phyloP scores from a whole-genome alignment of 225 moss, liverwort and hornwort genomes.

The Marchantia paleacea region DNA sequence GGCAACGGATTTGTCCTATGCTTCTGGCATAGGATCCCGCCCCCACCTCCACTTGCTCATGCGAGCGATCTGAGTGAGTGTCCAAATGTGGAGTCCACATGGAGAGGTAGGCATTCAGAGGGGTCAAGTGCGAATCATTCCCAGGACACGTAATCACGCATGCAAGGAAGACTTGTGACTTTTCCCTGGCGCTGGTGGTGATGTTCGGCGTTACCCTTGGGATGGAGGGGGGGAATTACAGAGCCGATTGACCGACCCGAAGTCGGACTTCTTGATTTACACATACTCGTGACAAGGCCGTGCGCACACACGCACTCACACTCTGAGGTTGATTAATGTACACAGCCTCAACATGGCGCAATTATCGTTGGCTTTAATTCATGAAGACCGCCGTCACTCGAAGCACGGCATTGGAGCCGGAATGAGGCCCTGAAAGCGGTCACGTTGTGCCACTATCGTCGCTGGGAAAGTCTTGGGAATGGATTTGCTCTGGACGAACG shows the following conservation, averaged over 20 bases:
- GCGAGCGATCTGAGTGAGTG: background rate
- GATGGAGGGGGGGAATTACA: background rate
- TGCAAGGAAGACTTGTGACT: background rate
- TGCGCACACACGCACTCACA: background rate
- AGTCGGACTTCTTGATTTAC: background rate
- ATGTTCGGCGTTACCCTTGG: background rate
- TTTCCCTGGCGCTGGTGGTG: background rate
- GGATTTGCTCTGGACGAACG: background rate
- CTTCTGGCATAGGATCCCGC: background rate
- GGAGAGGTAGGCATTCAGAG: background rate
- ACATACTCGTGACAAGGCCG: background rate
- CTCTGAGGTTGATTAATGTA: background rate
- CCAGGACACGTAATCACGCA: background rate
- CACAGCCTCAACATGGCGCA: conserved; percentile 5
- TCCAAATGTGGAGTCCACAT: conserved; percentile 3
- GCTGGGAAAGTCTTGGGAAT: background rate
- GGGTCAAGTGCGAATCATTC: background rate
- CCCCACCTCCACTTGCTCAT: background rate
- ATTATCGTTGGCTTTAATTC: background rate
- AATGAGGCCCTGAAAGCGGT: background rate
- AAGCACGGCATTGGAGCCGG: background rate
- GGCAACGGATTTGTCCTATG: background rate
- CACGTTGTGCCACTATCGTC: background rate
- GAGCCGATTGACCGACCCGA: background rate
- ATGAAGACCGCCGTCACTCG: background rate